These are phyloP conservation scores for Fusarium setosum DNA, from an alignment of 2,329 filamentous ascomycete genomes.

Conservation along the genomic window DNA sequence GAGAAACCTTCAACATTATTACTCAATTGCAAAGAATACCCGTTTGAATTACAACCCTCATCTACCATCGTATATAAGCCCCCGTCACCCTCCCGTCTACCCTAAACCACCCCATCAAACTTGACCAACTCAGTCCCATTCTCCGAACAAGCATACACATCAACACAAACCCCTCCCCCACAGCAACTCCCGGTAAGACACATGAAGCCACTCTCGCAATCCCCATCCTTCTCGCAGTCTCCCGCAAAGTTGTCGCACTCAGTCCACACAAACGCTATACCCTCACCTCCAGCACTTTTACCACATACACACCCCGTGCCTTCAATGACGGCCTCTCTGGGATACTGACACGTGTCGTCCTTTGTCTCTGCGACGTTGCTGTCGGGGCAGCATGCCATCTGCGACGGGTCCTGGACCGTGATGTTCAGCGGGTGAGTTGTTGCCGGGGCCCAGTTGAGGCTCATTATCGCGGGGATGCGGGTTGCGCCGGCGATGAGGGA, in stretches of 20 bases:
- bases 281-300: slow-evolving; percentile 35
- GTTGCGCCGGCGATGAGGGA: slow-evolving; percentile 48
- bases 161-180: slow-evolving; percentile 49
- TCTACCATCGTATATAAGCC: not conserved
- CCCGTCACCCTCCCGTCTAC: slow-evolving; percentile 13
- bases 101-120: slow-evolving; percentile 30
- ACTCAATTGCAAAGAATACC: not conserved
- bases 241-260: slow-evolving; percentile 49
- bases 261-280: slow-evolving; percentile 47
- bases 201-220: slow-evolving; percentile 41
- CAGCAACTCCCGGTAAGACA: slow-evolving; percentile 52
- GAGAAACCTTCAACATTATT: too few species aligned
- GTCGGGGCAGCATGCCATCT: slow-evolving; percentile 48
- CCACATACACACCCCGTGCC: slow-evolving; percentile 51
- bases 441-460: slow-evolving; percentile 45
- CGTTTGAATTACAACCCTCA: not conserved
- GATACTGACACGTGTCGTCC: slow-evolving; percentile 45
- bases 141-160: slow-evolving; percentile 51
- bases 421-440: slow-evolving; percentile 43
- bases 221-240: slow-evolving; percentile 42
- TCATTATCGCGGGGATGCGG: slow-evolving; percentile 42
- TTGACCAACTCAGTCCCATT: slow-evolving; percentile 45
- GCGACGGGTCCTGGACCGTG: slow-evolving; percentile 48
- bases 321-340: slow-evolving; percentile 42
- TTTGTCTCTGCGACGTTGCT: slow-evolving; percentile 37